Base-by-base conservation (phyloP, 306 rosid genomes). In the Cicer pinnatifidum region DNA sequence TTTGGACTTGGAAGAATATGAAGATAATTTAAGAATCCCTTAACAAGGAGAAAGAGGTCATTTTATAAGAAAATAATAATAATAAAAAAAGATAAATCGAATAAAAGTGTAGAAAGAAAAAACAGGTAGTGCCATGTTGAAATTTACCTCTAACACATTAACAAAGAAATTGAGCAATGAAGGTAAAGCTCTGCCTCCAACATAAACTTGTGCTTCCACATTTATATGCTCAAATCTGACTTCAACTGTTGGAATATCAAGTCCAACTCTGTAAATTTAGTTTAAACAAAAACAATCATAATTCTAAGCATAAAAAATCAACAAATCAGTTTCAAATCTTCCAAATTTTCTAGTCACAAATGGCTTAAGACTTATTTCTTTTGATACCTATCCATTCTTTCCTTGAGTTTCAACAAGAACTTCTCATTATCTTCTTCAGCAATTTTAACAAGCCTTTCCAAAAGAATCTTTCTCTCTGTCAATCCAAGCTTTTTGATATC, bases 141-240 rank as follows among this genome's bases (percentile, higher is more conserved):
- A 72, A 43, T 15, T 52, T 72, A 91, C 97, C 97, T 86, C 89
- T 12, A 86, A 38, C 15, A 85, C 70, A 63, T 91, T 91, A 11
- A 64, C 83, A 66, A 47, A 87, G 71, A 86, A 89, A 57, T 89
- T 89, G 67, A 85, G 69, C 43, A 91, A 23, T 12, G 97, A 86
- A 57, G 97, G 97, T 11, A 91, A 76, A 5, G 96, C 92, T 79
- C 97, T 87, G 71, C 92, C 78, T 83, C 97, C 97, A 45, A 86
- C 89, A 77, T 91, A 84, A 70, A 88, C 92, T 75, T 84, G 86
- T 67, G 97, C 92, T 61, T 91, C 92, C 39, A 89, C 91, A 50
- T 76, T 80, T 33, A 91, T 3, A 69, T 86, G 87, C 84, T 91
- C 97, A 71, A 83, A 91, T 75, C 92, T 86, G 44, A 89, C 92